Evolutionary conservation across 1,284 basidiomycete species (phyloP).

Genomic region (Farysia itapuensis): DNA sequence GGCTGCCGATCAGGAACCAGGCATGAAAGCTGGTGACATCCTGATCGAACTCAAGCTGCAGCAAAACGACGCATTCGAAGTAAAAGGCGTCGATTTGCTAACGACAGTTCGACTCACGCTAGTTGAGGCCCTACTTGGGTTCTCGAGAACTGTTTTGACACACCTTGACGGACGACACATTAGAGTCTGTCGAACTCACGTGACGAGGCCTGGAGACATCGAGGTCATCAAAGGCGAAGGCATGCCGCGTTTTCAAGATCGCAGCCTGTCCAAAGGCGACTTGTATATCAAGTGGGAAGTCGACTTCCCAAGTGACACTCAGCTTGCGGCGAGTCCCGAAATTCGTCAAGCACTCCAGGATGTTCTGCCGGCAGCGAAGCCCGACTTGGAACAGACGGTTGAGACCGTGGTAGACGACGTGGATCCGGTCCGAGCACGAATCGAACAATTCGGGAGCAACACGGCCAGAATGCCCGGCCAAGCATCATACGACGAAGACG

Average conservation of each 20-base stretch:
- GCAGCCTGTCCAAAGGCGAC: constrained; percentile 38
- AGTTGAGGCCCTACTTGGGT: constrained; percentile 47
- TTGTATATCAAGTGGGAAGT: constrained; percentile 52
- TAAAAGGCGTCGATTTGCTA: constrained; percentile 75
- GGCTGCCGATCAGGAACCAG: constrained; percentile 70
- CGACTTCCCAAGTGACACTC: constrained; percentile 49
- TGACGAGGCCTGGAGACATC: constrained; percentile 48
- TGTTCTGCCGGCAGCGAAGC: constrained; percentile 39
- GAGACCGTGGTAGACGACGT: constrained; percentile 33
- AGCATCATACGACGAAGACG: constrained; percentile 30
- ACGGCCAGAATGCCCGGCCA: constrained; percentile 23
- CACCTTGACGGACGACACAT: constrained; percentile 56
- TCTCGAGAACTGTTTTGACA: constrained; percentile 52
- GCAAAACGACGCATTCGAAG: constrained; percentile 76
- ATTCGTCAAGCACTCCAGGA: constrained; percentile 19
- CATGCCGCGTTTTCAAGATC: constrained; percentile 47
- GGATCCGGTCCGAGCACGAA: constrained; percentile 13
- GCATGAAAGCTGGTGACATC: constrained; percentile 63
- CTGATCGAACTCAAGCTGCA: constrained; percentile 76
- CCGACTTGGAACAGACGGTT: constrained; percentile 22
- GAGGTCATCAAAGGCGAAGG: constrained; percentile 51
- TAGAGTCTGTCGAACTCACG: constrained; percentile 25
- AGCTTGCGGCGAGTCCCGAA: constrained; percentile 16
- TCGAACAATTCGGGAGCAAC: constrained; percentile 41
- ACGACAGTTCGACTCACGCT: constrained; percentile 65